These are phyloP conservation scores for Aspergillus coremiiformis DNA, from an alignment of 495 filamentous ascomycete species.

Conservation along the genomic window DNA sequence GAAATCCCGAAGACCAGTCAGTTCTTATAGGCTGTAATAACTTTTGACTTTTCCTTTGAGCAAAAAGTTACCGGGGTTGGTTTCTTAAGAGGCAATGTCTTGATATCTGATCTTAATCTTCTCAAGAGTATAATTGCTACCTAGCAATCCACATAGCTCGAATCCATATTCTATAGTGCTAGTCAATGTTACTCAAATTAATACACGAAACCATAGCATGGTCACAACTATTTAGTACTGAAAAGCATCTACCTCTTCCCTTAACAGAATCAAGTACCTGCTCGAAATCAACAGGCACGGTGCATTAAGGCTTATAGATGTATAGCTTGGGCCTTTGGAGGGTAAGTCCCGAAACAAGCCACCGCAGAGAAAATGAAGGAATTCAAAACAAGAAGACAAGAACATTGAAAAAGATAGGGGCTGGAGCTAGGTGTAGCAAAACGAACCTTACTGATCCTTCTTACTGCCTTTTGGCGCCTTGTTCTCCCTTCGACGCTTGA, in stretches of 20 bases:
- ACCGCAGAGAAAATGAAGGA: neutral
- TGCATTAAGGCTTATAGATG: neutral
- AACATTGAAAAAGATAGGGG: neutral
- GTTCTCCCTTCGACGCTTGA: constrained; percentile 73
- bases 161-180: neutral
- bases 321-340: neutral
- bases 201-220: neutral
- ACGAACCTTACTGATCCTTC: constrained; percentile 35
- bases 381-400: neutral
- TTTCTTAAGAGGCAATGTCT: no score
- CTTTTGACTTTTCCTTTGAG: no score
- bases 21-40: no score
- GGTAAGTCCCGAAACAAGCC: neutral
- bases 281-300: neutral
- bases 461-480: constrained; percentile 59
- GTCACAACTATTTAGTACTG: neutral
- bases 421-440: no score
- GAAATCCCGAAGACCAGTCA: no score
- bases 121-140: no score
- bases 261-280: neutral
- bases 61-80: no score
- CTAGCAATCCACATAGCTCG: no score
- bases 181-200: neutral
- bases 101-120: no score
- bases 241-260: neutral